These are phyloP conservation scores for Umbelopsis sp. DNA, from an alignment of 192 early-diverging fungal genomes.

Conservation along the genomic window DNA sequence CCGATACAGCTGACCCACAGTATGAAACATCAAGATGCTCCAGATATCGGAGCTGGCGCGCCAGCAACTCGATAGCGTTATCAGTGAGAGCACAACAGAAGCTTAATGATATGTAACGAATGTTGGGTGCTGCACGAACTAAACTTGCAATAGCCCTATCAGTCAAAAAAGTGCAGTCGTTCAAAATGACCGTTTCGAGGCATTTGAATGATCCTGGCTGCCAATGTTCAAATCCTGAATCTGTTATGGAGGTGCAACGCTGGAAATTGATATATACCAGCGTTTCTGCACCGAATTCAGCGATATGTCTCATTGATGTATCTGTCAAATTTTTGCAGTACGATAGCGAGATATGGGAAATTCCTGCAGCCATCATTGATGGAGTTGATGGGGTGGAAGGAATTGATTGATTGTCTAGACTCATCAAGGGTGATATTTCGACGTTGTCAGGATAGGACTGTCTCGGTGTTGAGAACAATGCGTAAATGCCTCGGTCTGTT, in stretches of 20 bases:
- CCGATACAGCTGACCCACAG: slow-evolving; percentile 75
- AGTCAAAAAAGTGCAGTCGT: slow-evolving; percentile 78
- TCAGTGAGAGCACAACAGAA: slow-evolving; percentile 83
- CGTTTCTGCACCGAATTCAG: slow-evolving; percentile 44
- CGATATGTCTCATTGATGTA: slow-evolving; percentile 52
- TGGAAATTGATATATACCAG: slow-evolving; percentile 70
- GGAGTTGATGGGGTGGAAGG: neutral
- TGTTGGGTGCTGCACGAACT: slow-evolving; percentile 52
- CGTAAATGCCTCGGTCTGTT: slow-evolving; percentile 58
- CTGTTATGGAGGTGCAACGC: slow-evolving; percentile 73
- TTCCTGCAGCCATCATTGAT: slow-evolving; percentile 5
- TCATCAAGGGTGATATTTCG: neutral
- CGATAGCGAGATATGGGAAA: slow-evolving; percentile 52
- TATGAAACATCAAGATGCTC: slow-evolving; percentile 65
- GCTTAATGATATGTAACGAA: slow-evolving; percentile 60
- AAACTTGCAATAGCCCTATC: slow-evolving; percentile 62
- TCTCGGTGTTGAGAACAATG: slow-evolving; percentile 44
- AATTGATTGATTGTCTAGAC: neutral
- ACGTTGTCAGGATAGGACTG: neutral
- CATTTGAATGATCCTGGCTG: slow-evolving; percentile 31
- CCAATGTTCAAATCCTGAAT: slow-evolving; percentile 63
- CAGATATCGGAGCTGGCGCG: slow-evolving; percentile 42
- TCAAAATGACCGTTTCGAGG: slow-evolving; percentile 59
- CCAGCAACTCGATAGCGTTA: slow-evolving; percentile 42
- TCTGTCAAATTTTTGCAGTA: slow-evolving; percentile 83